phyloP scores from a whole-genome alignment of 2,329 filamentous ascomycete species.

The Beauveria medogensis region DNA sequence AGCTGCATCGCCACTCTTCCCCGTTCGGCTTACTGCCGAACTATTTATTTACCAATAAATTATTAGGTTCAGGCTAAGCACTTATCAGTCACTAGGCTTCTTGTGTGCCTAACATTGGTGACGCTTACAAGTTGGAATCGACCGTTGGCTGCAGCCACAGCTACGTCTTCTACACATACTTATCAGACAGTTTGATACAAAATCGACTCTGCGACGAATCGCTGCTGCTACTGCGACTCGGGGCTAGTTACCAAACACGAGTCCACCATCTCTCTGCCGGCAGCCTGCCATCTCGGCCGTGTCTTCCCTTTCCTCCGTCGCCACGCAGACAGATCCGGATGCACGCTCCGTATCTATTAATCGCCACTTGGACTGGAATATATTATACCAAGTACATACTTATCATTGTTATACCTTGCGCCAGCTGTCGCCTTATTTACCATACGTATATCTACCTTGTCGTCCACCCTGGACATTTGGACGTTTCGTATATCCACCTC shows the following conservation, averaged over 20 bases:
- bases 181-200: background rate
- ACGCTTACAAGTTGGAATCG: background rate
- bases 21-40: constrained; percentile 1
- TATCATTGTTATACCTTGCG: background rate
- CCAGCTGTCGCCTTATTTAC: background rate
- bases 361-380: too few species aligned
- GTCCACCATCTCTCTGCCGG: background rate
- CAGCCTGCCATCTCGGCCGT: background rate
- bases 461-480: background rate
- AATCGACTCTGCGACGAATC: background rate
- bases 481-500: background rate
- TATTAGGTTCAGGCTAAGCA: background rate
- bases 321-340: background rate
- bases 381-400: background rate
- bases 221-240: background rate
- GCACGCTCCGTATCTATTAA: background rate
- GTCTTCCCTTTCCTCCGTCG: background rate
- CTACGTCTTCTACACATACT: background rate
- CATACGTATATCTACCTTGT: background rate
- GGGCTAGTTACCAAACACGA: background rate
- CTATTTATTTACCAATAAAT: background rate
- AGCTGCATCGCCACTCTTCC: background rate
- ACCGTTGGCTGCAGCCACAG: background rate
- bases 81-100: background rate
- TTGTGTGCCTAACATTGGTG: background rate